Conservation (phyloP, 805 yeast species). For the Ogataea trehaloabstinens region DNA sequence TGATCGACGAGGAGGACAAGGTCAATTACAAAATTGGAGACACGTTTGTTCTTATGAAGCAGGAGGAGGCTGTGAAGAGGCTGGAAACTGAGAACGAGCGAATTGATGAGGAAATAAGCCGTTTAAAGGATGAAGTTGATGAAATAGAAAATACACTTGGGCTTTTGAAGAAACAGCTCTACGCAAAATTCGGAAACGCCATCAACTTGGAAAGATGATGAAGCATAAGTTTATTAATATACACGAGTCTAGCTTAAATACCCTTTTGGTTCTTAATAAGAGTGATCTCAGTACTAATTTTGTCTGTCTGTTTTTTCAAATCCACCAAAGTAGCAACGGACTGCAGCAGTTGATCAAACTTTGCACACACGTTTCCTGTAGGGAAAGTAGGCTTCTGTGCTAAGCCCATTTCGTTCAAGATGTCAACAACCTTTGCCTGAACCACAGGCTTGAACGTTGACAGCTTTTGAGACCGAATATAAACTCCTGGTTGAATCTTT, state of each 20-base stretch:
- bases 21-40: constrained; percentile 82
- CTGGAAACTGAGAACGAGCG: constrained; percentile 61
- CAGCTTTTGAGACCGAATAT: constrained; percentile 73
- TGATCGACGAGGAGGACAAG: constrained; percentile 72
- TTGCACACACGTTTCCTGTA: constrained; percentile 70
- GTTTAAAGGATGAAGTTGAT: constrained; percentile 45
- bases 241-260: constrained; percentile 13
- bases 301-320: constrained; percentile 82
- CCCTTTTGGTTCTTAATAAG: constrained; percentile 40
- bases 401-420: constrained; percentile 74
- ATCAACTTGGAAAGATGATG: constrained; percentile 75
- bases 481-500: constrained; percentile 75
- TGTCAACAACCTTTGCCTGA: constrained; percentile 57
- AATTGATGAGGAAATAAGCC: constrained; percentile 49
- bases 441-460: constrained; percentile 76
- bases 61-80: constrained; percentile 61
- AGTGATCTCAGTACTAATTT: constrained; percentile 73
- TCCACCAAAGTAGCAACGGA: constrained; percentile 73
- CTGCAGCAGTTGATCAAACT: constrained; percentile 72
- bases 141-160: constrained; percentile 53
- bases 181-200: constrained; percentile 84
- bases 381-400: constrained; percentile 87
- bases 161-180: constrained; percentile 67
- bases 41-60: constrained; percentile 67
- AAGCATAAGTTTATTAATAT: constrained; percentile 1